Percentiles rank a stretch among this genome's conserved stretches.
Evolutionary conservation across 2,329 filamentous ascomycete species (phyloP).

Genomic region (Grosmannia serpens): DNA sequence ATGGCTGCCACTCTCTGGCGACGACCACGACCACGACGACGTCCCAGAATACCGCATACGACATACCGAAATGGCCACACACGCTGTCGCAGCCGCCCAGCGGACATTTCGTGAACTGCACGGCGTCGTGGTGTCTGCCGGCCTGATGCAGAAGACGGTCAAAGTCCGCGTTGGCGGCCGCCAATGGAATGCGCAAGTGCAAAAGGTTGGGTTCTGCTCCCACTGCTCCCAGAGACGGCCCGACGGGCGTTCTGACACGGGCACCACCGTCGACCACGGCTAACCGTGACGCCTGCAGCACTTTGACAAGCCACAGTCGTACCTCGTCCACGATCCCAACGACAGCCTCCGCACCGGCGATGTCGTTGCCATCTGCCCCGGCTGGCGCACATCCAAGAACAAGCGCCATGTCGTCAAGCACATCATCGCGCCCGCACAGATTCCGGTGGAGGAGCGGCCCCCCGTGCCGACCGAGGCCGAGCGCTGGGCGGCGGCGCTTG

Average conservation of each 20-base stretch:
- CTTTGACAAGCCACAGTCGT: conserved; percentile 52
- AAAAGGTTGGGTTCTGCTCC: conserved; percentile 44
- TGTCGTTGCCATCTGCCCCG: conserved; percentile 58
- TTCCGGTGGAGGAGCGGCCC: conserved; percentile 51
- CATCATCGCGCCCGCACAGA: conserved; percentile 60
- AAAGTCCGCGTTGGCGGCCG: conserved; percentile 63
- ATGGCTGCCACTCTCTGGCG: neutral
- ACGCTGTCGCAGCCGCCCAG: conserved; percentile 23
- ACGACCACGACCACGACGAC: neutral
- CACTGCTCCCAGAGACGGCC: neutral
- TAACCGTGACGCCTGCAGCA: conserved; percentile 28
- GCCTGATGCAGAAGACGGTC: conserved; percentile 67
- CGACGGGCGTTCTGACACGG: neutral
- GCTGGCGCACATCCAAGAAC: conserved; percentile 51
- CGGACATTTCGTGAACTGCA: conserved; percentile 39
- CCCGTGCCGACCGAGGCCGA: conserved; percentile 55
- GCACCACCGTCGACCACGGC: neutral
- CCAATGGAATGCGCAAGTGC: conserved; percentile 60
- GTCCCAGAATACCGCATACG: neutral
- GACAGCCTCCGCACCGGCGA: conserved; percentile 64
- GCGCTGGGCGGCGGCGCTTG: conserved; percentile 40
- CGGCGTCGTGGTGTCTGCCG: conserved; percentile 67
- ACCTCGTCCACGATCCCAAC: conserved; percentile 70
- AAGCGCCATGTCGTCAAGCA: conserved; percentile 65
- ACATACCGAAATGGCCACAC: conserved; percentile 24